Evolutionary conservation across 2,329 filamentous ascomycete genomes (phyloP), one percentile per base, ranked within the genome.

Genomic region (Thielaviopsis ethacetica): DNA sequence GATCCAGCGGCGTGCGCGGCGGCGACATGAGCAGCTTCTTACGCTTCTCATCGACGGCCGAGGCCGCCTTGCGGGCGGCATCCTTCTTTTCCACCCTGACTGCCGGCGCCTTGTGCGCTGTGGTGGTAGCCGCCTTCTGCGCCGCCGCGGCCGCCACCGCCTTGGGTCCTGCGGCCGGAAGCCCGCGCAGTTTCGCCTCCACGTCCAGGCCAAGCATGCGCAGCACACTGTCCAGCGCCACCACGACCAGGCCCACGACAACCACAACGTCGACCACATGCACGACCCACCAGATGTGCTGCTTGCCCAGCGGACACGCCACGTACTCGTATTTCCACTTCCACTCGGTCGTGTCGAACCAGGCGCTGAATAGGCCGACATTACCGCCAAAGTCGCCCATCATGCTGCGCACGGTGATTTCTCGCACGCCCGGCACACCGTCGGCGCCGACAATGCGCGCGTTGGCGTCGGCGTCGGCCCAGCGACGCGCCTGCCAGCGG

Each of bases 301-400:
- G 91, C 24, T 83, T 81, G 0, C 93, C 93, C 41, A 95, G 72
- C 2, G 80, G 76, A 68, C 93, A 98, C 63, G 81, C 86, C 9
- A 75, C 76, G 65, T 93, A 93, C 65, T 91, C 88, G 64, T 87
- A 87, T 63, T 78, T 78, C 93, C 93, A 98, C 68, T 86, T 81
- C 75, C 81, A 84, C 1, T 71, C 70, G 2, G 77, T 74, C 59
- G 79, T 70, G 68, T 97, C 88, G 67, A 91, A 97, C 91, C 91
- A 98, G 0, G 87, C 78, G 62, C 86, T 93, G 49, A 98, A 71
- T 50, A 98, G 75, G 0, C 90, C 93, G 0, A 90, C 89, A 68
- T 96, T 93, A 21, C 93, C 93, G n/a, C 83, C 85, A 70, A 86
- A 98, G 59, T 88, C 87, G 59, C 93, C 93, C 93, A 98, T 98